phyloP scores from a whole-genome alignment of 257 asterid genomes.

The Lycium barbarum region DNA sequence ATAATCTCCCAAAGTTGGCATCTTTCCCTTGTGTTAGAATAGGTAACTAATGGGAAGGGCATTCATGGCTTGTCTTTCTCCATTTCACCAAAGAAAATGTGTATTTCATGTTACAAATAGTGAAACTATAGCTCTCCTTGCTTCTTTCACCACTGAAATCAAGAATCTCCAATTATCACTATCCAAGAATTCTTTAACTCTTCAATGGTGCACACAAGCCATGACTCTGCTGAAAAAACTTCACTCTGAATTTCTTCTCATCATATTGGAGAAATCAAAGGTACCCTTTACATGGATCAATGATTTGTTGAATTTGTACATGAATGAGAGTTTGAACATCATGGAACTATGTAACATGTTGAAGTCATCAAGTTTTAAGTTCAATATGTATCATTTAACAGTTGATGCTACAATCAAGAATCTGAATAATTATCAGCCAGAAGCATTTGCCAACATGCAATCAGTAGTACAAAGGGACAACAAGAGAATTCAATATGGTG shows the following conservation, averaged over 20 bases:
- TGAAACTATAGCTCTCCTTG: conserved; percentile 23
- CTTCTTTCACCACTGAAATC: conserved; percentile 26
- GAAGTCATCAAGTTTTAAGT: conserved; percentile 32
- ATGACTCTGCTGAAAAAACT: conserved; percentile 30
- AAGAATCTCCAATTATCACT: conserved; percentile 30
- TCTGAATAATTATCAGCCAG: neutral
- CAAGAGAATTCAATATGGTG: neutral
- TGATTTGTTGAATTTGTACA: conserved; percentile 31
- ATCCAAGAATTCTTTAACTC: conserved; percentile 1
- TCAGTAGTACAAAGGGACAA: neutral
- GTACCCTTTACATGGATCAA: neutral
- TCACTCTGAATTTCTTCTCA: conserved; percentile 23
- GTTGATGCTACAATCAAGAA: conserved; percentile 21
- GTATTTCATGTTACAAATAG: neutral
- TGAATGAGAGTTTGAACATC: conserved; percentile 34
- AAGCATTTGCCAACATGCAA: conserved; percentile 2
- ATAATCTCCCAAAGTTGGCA: conserved; percentile 4
- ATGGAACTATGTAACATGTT: conserved; percentile 37
- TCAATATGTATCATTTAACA: conserved; percentile 21
- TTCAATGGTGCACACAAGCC: conserved; percentile 37
- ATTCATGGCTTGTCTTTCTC: conserved; percentile 30
- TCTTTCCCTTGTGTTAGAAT: conserved; percentile 1
- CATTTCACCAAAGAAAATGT: conserved; percentile 27
- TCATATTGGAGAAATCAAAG: conserved; percentile 15
- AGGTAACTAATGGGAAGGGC: conserved; percentile 5